phyloP scores from a whole-genome alignment of 192 early-diverging fungal species.

The Coemansia sp. region DNA sequence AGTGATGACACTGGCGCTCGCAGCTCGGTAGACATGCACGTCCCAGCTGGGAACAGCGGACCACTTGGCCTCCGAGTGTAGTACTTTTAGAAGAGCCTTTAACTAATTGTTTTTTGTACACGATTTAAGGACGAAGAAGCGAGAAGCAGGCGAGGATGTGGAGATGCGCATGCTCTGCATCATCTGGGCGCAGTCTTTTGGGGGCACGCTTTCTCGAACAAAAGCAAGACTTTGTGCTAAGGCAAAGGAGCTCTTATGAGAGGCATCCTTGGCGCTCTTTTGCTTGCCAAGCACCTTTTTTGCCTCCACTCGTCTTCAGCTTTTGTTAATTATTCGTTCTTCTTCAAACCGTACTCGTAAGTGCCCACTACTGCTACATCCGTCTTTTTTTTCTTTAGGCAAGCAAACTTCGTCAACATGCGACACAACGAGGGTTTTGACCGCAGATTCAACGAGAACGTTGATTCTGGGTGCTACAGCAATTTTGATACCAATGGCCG shows the following conservation, averaged over 20 bases:
- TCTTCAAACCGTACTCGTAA: too few species aligned
- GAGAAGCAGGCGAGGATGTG: too few species aligned
- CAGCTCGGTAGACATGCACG: slow-evolving; percentile 35
- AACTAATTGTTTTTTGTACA: not conserved
- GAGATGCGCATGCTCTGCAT: too few species aligned
- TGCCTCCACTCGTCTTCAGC: not conserved
- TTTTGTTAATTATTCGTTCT: not conserved
- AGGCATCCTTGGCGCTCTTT: not conserved
- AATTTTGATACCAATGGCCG: too few species aligned
- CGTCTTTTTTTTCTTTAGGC: not conserved
- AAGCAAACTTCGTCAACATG: not conserved
- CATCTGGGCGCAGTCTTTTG: too few species aligned
- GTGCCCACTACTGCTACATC: not conserved
- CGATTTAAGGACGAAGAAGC: not conserved
- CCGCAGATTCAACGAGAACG: not conserved
- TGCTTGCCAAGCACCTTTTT: not conserved
- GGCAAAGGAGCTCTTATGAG: not conserved
- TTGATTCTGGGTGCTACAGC: not conserved
- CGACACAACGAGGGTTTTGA: not conserved
- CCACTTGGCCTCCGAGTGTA: slow-evolving; percentile 40
- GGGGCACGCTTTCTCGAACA: too few species aligned
- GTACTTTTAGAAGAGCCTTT: not conserved
- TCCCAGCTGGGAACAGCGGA: slow-evolving; percentile 36
- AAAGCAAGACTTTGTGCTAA: slow-evolving; percentile 2
- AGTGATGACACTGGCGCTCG: slow-evolving; percentile 8